A percentile compares a stretch with the other conserved stretches of the same genome.
Conservation (phyloP, 2,329 filamentous ascomycete genomes). For the Epichloe baconii region DNA sequence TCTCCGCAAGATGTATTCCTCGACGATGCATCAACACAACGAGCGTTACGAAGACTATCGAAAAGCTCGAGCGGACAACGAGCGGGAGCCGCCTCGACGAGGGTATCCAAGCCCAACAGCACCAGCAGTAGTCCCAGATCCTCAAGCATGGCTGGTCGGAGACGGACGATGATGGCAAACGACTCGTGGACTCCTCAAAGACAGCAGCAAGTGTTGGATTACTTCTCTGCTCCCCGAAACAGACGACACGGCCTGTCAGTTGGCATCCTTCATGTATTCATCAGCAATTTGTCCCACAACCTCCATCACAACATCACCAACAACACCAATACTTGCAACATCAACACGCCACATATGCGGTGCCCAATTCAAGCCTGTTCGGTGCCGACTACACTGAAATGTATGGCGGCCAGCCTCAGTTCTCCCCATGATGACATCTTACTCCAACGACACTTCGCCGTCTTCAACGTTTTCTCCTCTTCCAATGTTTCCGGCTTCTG, state of each 20-base stretch:
- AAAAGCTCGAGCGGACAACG: conserved; percentile 35
- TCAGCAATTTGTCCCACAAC: not conserved
- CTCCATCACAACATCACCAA: not conserved
- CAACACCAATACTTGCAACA: conserved; percentile 18
- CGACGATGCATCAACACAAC: conserved; percentile 40
- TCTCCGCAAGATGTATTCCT: conserved; percentile 28
- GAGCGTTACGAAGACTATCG: conserved; percentile 34
- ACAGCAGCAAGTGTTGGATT: conserved; percentile 33
- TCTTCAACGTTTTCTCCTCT: conserved; percentile 40
- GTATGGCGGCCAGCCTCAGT: conserved; percentile 27
- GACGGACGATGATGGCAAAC: conserved; percentile 45
- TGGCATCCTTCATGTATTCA: conserved; percentile 55
- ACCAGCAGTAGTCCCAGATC: conserved; percentile 56
- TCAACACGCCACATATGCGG: conserved; percentile 24
- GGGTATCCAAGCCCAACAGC: conserved; percentile 52
- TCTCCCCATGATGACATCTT: conserved; percentile 39
- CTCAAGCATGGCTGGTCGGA: conserved; percentile 32
- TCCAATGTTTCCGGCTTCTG: conserved; percentile 27
- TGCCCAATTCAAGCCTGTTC: conserved; percentile 23
- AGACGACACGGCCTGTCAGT: conserved; percentile 32
- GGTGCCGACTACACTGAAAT: conserved; percentile 27
- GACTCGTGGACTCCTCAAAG: conserved; percentile 27
- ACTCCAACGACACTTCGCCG: conserved; percentile 47
- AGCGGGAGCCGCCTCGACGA: conserved; percentile 35
- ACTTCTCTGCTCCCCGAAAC: conserved; percentile 10